Evolutionary conservation across 2,329 filamentous ascomycete species (phyloP), one percentile per base, ranked within the genome.

Genomic region (Juglanconis sp.): DNA sequence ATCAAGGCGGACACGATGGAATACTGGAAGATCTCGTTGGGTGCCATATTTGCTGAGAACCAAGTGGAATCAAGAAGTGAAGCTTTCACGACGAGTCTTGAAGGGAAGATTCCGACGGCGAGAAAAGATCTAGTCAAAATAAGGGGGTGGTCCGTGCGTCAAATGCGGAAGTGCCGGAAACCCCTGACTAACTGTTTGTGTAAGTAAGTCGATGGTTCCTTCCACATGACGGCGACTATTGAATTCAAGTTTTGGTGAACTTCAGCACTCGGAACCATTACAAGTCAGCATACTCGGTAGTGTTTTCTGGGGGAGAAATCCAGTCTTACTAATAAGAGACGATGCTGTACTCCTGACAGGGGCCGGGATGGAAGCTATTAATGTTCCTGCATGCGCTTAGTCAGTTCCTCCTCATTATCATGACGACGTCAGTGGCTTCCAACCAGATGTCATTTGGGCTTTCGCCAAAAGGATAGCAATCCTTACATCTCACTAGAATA

Each of bases 1-100:
- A 74, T 72, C 3, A 74, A 66, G 15, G 71, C 71, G 1, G 70
- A 70, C n/a, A 74, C 59, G 57, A 73, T 67, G 56, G 71, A 74
- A 64, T 70, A 73, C 51, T 74, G 72, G 63, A 64, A 74, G 15
- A 74, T 57, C 59, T 74, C 68, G 59, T 74, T 75, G 52, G 60
- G 34, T 0, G 68, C 68, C 70, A 73, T 73, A n/a, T 7, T 64
- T 40, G 46, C 3, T 40, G 47, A 7, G 10, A 10, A 17, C 51
- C 31, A 2, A 30, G 7, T 15, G 32, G n/a, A 34, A 15, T 4
- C 1, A 7, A 34, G 48, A n/a, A 50, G 11, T 8, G 30, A 34
- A 50, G 11, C 8, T 10, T 3, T 15, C 15, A 52, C 35, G 9
- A 35, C 4, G 6, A 30, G 8, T 38, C n/a, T 4, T 1, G n/a